Conservation (phyloP, 75 land plant genomes). For the Cryptomeria japonica region DNA sequence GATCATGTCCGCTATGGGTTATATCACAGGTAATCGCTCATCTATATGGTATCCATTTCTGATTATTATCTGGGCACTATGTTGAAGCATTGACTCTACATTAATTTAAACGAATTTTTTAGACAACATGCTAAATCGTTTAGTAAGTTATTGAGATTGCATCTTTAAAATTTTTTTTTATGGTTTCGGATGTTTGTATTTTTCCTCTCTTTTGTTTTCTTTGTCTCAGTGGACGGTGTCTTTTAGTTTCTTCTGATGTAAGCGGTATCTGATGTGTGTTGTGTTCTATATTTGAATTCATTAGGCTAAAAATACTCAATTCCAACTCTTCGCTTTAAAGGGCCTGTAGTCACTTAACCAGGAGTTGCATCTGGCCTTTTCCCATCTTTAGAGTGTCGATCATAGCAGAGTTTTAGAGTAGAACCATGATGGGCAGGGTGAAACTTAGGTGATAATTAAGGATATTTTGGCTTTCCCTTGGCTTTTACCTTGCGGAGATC, state of each 20-base stretch:
- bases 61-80: no score
- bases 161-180: not conserved
- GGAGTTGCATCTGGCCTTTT: not conserved
- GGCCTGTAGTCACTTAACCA: not conserved
- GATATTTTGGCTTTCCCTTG: not conserved
- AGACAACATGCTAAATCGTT: not conserved
- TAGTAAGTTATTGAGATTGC: not conserved
- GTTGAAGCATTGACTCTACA: not conserved
- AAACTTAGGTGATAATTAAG: not conserved
- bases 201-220: not conserved
- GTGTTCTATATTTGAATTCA: not conserved
- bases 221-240: not conserved
- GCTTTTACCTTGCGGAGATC: not conserved
- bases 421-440: not conserved
- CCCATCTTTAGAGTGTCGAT: not conserved
- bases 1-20: not conserved
- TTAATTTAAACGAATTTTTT: no score
- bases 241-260: not conserved
- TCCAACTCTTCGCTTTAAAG: not conserved
- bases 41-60: no score
- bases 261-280: not conserved
- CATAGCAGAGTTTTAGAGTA: not conserved
- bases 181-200: no score
- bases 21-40: no score
- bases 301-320: not conserved